These are phyloP conservation scores for Cystofilobasidium bisporidii DNA, from an alignment of 768 basidiomycete species.

Conservation along the genomic window DNA sequence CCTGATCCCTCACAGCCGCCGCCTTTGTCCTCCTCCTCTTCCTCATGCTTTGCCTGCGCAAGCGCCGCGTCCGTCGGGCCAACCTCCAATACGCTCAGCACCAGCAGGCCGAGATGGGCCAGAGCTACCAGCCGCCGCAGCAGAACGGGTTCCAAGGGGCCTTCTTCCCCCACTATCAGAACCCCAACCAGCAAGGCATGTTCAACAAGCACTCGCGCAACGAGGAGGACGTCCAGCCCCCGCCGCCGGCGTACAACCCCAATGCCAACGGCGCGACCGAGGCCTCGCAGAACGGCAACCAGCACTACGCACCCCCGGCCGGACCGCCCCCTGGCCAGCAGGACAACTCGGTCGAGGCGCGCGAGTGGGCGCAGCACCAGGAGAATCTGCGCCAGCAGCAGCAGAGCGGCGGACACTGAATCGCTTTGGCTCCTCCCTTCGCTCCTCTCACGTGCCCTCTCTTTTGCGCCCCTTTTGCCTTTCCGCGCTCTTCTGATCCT, in stretches of 20 bases:
- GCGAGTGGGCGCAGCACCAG: conserved; percentile 6
- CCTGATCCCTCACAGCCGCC: conserved; percentile 1
- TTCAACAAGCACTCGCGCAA: conserved; percentile 2
- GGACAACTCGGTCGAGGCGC: conserved; percentile 1
- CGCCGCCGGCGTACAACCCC: conserved; percentile 2
- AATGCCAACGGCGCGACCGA: background rate
- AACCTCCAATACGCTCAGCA: conserved; percentile 19
- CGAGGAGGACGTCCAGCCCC: conserved; percentile 5
- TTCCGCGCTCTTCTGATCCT: background rate
- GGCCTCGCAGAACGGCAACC: background rate
- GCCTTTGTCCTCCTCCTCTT: conserved; percentile 4
- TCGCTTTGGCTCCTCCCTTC: background rate
- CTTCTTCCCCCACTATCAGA: background rate
- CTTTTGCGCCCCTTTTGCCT: background rate
- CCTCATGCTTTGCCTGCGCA: background rate
- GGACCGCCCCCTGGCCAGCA: background rate
- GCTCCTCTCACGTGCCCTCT: background rate
- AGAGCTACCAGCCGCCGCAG: background rate
- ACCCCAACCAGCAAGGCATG: conserved; percentile 2
- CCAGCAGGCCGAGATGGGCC: conserved; percentile 7
- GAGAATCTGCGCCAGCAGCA: background rate
- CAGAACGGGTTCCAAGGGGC: background rate
- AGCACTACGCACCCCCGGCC: background rate
- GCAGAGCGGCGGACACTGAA: background rate
- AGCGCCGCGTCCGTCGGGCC: conserved; percentile 1